phyloP scores from a whole-genome alignment of 805 yeast genomes.

The Lipomyces kockii region DNA sequence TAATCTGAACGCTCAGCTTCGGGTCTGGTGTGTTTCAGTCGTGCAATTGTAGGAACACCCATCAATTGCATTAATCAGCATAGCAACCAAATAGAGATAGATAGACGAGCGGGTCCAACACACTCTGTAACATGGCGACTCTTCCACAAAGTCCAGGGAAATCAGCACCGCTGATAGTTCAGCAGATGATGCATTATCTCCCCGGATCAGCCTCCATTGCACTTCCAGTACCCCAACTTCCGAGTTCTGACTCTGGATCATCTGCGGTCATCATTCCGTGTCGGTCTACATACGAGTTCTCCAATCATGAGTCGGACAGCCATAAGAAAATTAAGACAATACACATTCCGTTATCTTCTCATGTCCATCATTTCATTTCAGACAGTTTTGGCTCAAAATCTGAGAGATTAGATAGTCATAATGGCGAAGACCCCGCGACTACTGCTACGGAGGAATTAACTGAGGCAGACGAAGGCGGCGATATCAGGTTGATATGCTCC shows the following conservation, averaged over 20 bases:
- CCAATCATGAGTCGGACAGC: background rate
- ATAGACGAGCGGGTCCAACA: background rate
- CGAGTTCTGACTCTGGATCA: slow-evolving; percentile 4
- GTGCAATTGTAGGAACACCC: background rate
- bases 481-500: slow-evolving; percentile 22
- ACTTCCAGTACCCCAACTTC: slow-evolving; percentile 21
- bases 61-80: background rate
- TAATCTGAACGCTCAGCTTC: background rate
- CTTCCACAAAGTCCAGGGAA: slow-evolving; percentile 29
- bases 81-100: background rate
- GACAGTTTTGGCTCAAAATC: slow-evolving; percentile 4
- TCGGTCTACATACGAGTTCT: slow-evolving; percentile 11
- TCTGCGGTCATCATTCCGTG: background rate
- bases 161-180: slow-evolving; percentile 30
- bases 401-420: background rate
- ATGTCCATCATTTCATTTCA: slow-evolving; percentile 25
- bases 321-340: background rate
- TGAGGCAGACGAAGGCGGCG: background rate
- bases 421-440: background rate
- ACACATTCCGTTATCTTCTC: slow-evolving; percentile 23
- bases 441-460: background rate
- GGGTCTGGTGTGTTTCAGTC: background rate
- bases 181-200: slow-evolving; percentile 25
- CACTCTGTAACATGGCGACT: slow-evolving; percentile 3
- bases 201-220: slow-evolving; percentile 26